Evolutionary conservation across 2,329 filamentous ascomycete species (phyloP).

Genomic region (Ascochyta fabae): DNA sequence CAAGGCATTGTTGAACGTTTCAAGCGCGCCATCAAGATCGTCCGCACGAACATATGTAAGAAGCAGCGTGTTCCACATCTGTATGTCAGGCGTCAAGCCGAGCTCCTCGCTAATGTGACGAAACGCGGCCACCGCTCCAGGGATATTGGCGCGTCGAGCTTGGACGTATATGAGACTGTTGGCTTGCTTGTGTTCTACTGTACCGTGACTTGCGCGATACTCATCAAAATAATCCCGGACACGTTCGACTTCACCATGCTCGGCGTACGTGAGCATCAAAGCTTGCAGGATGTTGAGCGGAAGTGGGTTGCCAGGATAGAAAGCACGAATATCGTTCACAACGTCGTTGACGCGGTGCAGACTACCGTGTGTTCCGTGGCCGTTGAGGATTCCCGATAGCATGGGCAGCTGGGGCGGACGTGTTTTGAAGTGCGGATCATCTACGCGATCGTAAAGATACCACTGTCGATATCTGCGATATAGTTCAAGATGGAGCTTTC

Average conservation of each 20-base stretch:
- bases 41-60: conserved; percentile 70
- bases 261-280: conserved; percentile 41
- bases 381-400: conserved; percentile 31
- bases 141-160: conserved; percentile 70
- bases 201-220: conserved; percentile 19
- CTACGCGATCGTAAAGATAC: conserved; percentile 21
- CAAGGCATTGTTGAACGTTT: conserved; percentile 68
- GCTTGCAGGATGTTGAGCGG: conserved; percentile 26
- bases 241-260: conserved; percentile 39
- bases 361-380: conserved; percentile 30
- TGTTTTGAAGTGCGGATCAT: conserved; percentile 3
- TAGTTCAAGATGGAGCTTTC: conserved; percentile 34
- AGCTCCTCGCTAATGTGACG: conserved; percentile 65
- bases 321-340: conserved; percentile 35
- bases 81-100: conserved; percentile 61
- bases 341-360: conserved; percentile 26
- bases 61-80: conserved; percentile 79
- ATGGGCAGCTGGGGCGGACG: conserved; percentile 24
- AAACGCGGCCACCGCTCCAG: conserved; percentile 67
- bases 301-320: conserved; percentile 31
- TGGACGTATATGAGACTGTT: conserved; percentile 69
- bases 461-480: conserved; percentile 34
- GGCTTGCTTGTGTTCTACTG: conserved; percentile 23
- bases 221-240: conserved; percentile 46
- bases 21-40: conserved; percentile 70